A percentile compares a stretch with the other conserved stretches of the same genome.
phyloP scores from a whole-genome alignment of 192 early-diverging fungal species.

The Podila epigama region DNA sequence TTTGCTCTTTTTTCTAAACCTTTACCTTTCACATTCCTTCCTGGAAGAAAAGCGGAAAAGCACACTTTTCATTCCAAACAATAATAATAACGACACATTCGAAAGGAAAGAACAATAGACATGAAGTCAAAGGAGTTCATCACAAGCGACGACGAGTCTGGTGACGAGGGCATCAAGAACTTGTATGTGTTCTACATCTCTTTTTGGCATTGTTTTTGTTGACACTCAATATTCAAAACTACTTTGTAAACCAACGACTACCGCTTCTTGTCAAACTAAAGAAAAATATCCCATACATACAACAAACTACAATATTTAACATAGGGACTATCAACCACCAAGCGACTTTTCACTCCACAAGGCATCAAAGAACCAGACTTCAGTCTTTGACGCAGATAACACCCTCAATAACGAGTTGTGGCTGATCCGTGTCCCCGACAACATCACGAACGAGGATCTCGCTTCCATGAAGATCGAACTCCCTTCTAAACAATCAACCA shows the following conservation, averaged over 20 bases:
- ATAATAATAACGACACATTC: not conserved
- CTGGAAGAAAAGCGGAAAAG: too few relatives aligned
- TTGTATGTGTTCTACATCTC: conserved; percentile 22
- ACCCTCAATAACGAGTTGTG: conserved; percentile 31
- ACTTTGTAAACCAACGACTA: too few relatives aligned
- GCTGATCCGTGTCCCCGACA: conserved; percentile 48
- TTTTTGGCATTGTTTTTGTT: too few relatives aligned
- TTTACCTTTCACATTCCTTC: too few relatives aligned
- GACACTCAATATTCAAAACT: too few relatives aligned
- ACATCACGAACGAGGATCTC: conserved; percentile 38
- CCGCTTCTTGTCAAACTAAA: not conserved
- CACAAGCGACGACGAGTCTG: conserved; percentile 36
- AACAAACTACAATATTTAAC: not conserved
- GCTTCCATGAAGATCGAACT: conserved; percentile 27
- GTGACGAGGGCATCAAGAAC: conserved; percentile 42
- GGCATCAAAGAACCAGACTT: conserved; percentile 18
- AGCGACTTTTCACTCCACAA: conserved; percentile 30
- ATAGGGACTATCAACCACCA: conserved; percentile 46
- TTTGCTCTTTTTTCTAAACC: too few relatives aligned
- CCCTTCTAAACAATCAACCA: not conserved
- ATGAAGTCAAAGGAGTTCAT: conserved; percentile 29
- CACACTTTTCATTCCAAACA: not conserved
- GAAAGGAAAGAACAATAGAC: too few relatives aligned
- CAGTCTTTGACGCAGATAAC: conserved; percentile 31
- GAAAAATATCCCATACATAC: not conserved